Base-by-base conservation (phyloP, 176 grass and related monocot species). In the Typha latifolia region DNA sequence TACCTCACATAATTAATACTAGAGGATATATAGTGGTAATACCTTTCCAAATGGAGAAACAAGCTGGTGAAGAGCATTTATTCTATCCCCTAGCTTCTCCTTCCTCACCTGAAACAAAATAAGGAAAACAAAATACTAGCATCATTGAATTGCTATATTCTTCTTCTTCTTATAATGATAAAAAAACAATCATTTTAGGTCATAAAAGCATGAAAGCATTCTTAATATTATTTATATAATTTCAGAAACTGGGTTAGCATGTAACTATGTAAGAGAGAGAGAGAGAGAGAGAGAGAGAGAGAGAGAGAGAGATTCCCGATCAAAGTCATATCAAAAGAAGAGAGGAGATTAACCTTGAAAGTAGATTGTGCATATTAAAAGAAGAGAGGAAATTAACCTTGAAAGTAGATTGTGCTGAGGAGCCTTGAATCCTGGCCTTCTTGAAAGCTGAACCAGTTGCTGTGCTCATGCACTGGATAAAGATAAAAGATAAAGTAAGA, bases 391-490 rank as follows among this genome's bases (percentile, higher is more conserved):
- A 68, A 77, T 64, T 80, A 73, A 93, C 95, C 95, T 99, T 93
- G 26, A 94, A 72, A 81, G 81, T 69, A 83, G 95, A 77, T 69
- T 90, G 86, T 61, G 79, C 82, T 27, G 85, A 82, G 27, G 80
- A 69, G 70, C 86, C 82, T 85, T 93, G 83, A 73, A 85, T 70
- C 81, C 86, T 90, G 55, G 95, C 89, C 84, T 94, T 99, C 89
- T 94, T 99, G 78, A 90, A 93, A 82, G 76, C 71, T 85, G 81
- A 64, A 85, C 86, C 86, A 72, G 81, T 89, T 83, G 67, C 51
- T 83, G 77, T 89, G 73, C 81, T 84, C 61, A 84, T 82, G 69
- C 86, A 75, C 95, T 85, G 65, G 15, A 66, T 5, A 71, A 55
- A 80, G 14, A 59, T 14, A 48, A 73, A 62, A 78, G 50, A 4